These are phyloP conservation scores for Picochlorum costavermella DNA, from an alignment of 139 green algal genomes.

Conservation along the genomic window DNA sequence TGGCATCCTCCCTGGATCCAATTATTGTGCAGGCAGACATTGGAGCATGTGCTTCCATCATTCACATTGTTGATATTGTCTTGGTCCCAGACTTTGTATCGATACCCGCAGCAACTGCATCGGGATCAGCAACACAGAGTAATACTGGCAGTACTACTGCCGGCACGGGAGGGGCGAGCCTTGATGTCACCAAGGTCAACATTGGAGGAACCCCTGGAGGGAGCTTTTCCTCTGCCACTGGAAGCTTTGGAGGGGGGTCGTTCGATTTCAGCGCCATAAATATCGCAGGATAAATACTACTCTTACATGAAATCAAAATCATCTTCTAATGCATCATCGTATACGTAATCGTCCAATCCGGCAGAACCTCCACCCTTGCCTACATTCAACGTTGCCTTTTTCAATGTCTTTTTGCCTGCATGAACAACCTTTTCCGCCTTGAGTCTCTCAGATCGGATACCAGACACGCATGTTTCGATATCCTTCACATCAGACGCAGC, in stretches of 20 bases:
- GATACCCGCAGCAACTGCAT: neutral
- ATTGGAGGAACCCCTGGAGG: neutral
- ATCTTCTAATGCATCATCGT: conserved; percentile 47
- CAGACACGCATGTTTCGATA: conserved; percentile 48
- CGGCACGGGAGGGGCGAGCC: neutral
- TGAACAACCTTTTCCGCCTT: conserved; percentile 54
- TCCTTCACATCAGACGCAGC: conserved; percentile 56
- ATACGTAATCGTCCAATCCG: conserved; percentile 75
- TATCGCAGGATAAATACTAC: neutral
- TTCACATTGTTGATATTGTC: conserved; percentile 5
- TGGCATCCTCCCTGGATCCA: neutral
- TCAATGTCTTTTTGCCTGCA: conserved; percentile 40
- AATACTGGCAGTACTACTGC: neutral
- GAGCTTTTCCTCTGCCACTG: neutral
- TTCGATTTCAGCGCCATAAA: neutral
- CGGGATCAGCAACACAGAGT: neutral
- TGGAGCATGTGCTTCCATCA: conserved; percentile 1
- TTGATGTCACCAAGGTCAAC: neutral
- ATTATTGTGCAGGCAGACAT: neutral
- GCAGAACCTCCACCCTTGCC: conserved; percentile 42
- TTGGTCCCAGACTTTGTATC: conserved; percentile 7
- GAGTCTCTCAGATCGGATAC: conserved; percentile 50
- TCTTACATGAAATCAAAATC: conserved; percentile 65
- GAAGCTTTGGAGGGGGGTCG: neutral
- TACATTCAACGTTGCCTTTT: conserved; percentile 67